Base-by-base conservation (phyloP, 345 rosid species). In the Acer saccharum region DNA sequence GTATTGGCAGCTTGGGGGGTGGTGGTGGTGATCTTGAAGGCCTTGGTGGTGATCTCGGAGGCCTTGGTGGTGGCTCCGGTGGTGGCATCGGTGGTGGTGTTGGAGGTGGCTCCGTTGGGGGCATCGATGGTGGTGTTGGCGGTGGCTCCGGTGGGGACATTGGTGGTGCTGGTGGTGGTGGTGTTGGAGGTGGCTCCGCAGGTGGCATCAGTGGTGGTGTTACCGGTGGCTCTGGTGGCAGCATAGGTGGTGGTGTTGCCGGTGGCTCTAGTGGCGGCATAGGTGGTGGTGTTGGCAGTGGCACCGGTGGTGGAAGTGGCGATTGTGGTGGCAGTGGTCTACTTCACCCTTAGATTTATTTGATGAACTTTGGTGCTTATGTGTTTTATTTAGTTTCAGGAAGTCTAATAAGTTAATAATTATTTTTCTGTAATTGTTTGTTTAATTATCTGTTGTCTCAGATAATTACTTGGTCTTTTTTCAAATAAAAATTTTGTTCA, bases 291-390 rank as follows among this genome's bases (percentile, higher is more conserved):
- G 69, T 44, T 25, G 60, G 29, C 11, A 18, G 69, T 44, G 76
- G 76, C n/a, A n/a, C n/a, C n/a, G 74, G 60, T 21, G 68, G 68
- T 74, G 61, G 69, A 62, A 64, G 58, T 74, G 60, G 69, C 16
- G 16, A 8, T 52, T 62, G 69, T 43, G 69, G 60, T 25, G 60
- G 29, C 11, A 18, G 69, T 44, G 76, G 76, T 4, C 39, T 73
- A 2, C 68, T 62, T 1, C 68, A 73, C 60, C 77, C 77, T 23
- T 16, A 11, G 39, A 3, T 16, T 63, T 4, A 8, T 62, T 74
- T 63, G 43, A 5, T 25, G 7, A 0, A 16, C 7, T 52, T 25
- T 71, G 2, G 13, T 57, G 44, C 18, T 8, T 29, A 9, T 21
- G 27, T 52, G 23, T 27, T 27, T 7, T 71, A 27, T n/a, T 27